Conservation (phyloP, 2,329 filamentous ascomycete species). For the Blumeriella jaapii region DNA sequence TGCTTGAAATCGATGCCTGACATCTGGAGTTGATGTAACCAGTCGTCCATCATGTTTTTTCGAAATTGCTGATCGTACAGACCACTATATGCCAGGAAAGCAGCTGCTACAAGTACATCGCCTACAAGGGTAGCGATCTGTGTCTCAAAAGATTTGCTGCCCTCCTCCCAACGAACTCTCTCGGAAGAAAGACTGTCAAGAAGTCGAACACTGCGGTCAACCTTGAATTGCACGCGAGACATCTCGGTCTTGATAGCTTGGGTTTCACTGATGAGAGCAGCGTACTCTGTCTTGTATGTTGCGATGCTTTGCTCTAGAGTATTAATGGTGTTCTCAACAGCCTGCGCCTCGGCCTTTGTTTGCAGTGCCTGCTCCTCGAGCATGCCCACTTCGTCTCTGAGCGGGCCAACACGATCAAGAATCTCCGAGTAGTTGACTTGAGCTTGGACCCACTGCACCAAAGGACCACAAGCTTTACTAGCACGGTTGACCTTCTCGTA, state of each 20-base stretch:
- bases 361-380: conserved; percentile 82
- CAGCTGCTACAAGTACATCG: conserved; percentile 90
- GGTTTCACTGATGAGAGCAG: conserved; percentile 88
- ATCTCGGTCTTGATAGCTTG: conserved; percentile 97
- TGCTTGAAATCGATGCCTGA: conserved; percentile 92
- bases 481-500: conserved; percentile 94
- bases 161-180: conserved; percentile 86
- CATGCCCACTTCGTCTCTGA: conserved; percentile 78
- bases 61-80: conserved; percentile 97
- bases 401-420: conserved; percentile 80
- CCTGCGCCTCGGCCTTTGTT: conserved; percentile 87
- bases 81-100: conserved; percentile 92
- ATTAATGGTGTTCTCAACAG: conserved; percentile 77
- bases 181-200: conserved; percentile 94
- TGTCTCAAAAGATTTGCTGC: conserved; percentile 95
- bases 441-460: conserved; percentile 94
- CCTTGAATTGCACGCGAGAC: conserved; percentile 93
- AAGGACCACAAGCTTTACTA: conserved; percentile 89
- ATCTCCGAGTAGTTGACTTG: conserved; percentile 99
- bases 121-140: conserved; percentile 95
- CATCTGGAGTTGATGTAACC: conserved; percentile 82
- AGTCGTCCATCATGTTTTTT: conserved; percentile 95
- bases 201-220: conserved; percentile 86
- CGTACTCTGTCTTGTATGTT: conserved; percentile 93
- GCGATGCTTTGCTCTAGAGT: conserved; percentile 82